phyloP scores from a whole-genome alignment of 2,329 filamentous ascomycete species.

The Metarhizium guizhouense region DNA sequence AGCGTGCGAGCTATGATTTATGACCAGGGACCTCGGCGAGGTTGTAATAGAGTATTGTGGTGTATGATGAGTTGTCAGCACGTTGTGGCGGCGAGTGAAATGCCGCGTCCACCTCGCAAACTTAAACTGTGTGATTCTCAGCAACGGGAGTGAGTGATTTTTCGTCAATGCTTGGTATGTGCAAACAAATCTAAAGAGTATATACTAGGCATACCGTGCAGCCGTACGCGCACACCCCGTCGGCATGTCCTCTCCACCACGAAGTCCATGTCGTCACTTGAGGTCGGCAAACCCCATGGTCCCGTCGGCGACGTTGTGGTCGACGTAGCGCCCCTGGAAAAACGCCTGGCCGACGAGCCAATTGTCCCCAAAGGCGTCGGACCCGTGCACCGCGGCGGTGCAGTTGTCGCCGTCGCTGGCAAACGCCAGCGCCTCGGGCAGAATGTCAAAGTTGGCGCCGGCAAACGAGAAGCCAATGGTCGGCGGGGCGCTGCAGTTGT shows the following conservation, averaged over 20 bases:
- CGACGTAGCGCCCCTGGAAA: slow-evolving; percentile 14
- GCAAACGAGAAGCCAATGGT: slow-evolving; percentile 9
- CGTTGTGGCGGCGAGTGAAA: no score
- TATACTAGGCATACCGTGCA: no score
- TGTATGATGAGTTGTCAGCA: neutral
- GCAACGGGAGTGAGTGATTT: no score
- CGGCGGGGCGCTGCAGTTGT: slow-evolving; percentile 9
- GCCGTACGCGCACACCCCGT: no score
- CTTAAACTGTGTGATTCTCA: no score
- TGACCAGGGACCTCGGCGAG: neutral
- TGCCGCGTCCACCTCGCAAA: no score
- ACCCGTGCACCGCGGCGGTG: slow-evolving; percentile 11
- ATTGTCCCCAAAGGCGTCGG: slow-evolving; percentile 5
- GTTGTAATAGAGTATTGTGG: neutral
- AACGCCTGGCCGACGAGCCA: slow-evolving; percentile 15
- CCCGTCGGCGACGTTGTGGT: slow-evolving; percentile 9
- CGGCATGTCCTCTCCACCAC: no score
- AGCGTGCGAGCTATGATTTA: neutral
- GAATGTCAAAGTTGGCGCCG: slow-evolving; percentile 10
- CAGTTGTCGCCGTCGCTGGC: slow-evolving; percentile 10
- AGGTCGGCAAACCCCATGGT: slow-evolving; percentile 11
- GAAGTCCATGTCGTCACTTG: neutral
- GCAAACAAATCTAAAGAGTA: no score
- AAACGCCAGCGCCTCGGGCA: slow-evolving; percentile 9
- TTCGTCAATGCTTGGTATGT: no score